Evolutionary conservation across 495 filamentous ascomycete species (phyloP).

Genomic region (Sphaerosporella brunnea): DNA sequence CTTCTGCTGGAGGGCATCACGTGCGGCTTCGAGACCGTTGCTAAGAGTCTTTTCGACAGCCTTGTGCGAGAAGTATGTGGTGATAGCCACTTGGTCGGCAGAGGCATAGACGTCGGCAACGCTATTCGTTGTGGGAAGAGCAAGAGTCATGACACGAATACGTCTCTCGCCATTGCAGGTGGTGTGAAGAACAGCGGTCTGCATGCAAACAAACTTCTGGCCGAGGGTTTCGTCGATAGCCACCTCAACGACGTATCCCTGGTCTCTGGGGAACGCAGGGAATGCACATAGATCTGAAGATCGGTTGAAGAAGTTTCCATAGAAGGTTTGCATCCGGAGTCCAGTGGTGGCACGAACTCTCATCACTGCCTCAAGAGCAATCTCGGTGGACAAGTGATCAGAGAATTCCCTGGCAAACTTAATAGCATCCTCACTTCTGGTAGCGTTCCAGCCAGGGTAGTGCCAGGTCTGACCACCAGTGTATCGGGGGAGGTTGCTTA

Average conservation of each 20-base stretch:
- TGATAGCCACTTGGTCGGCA: slow-evolving; percentile 82
- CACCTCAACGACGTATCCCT: slow-evolving; percentile 96
- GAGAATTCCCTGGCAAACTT: slow-evolving; percentile 96
- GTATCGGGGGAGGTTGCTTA: slow-evolving; percentile 86
- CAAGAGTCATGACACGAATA: slow-evolving; percentile 85
- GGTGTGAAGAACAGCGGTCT: slow-evolving; percentile 92
- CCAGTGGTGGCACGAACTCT: slow-evolving; percentile 90
- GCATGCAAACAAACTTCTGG: slow-evolving; percentile 88
- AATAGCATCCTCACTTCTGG: slow-evolving; percentile 79
- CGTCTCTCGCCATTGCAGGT: slow-evolving; percentile 93
- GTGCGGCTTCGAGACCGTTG: slow-evolving; percentile 72
- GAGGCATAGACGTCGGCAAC: slow-evolving; percentile 85
- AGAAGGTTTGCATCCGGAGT: slow-evolving; percentile 90
- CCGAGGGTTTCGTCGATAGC: slow-evolving; percentile 87
- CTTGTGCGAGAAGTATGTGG: slow-evolving; percentile 92
- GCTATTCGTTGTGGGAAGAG: slow-evolving; percentile 77
- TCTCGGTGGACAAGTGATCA: slow-evolving; percentile 85
- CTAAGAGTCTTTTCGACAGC: slow-evolving; percentile 79
- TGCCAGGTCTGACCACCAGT: slow-evolving; percentile 97
- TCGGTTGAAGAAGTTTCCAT: slow-evolving; percentile 98
- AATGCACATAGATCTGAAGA: slow-evolving; percentile 94
- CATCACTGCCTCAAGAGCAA: slow-evolving; percentile 89
- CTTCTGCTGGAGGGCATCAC: slow-evolving; percentile 79
- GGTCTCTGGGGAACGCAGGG: slow-evolving; percentile 91
- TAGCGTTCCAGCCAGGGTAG: slow-evolving; percentile 95